Evolutionary conservation across 495 filamentous ascomycete genomes (phyloP).

Genomic region (Xylaria nigripes): DNA sequence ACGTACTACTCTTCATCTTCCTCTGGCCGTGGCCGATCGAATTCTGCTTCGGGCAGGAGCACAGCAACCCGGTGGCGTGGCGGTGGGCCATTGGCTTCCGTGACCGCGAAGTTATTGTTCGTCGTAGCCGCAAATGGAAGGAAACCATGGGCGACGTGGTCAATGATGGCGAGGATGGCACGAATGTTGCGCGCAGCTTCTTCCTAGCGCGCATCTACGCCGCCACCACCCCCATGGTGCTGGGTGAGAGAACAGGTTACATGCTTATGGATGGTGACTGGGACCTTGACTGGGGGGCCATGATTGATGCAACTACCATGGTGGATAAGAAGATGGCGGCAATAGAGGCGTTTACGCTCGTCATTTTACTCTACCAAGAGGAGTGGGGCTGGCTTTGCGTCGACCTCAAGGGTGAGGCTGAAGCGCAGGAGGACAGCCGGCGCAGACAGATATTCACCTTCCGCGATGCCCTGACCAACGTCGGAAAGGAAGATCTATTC

Average conservation of each 20-base stretch:
- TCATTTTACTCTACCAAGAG: slow-evolving; percentile 58
- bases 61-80: slow-evolving; percentile 57
- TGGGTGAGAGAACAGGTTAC: slow-evolving; percentile 67
- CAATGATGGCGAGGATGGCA: slow-evolving; percentile 25
- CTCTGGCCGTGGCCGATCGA: slow-evolving; percentile 67
- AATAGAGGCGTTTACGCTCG: slow-evolving; percentile 51
- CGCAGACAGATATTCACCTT: slow-evolving; percentile 61
- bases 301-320: slow-evolving; percentile 59
- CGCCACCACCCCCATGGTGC: slow-evolving; percentile 53
- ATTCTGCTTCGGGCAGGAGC: slow-evolving; percentile 50
- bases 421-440: slow-evolving; percentile 43
- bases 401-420: slow-evolving; percentile 43
- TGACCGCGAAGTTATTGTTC: slow-evolving; percentile 64
- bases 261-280: slow-evolving; percentile 68
- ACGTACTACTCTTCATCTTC: slow-evolving; percentile 61
- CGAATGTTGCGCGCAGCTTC: slow-evolving; percentile 15
- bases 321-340: slow-evolving; percentile 51
- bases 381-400: slow-evolving; percentile 58
- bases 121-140: slow-evolving; percentile 56
- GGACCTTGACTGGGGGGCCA: slow-evolving; percentile 71
- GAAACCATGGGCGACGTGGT: slow-evolving; percentile 38
- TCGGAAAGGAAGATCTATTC: slow-evolving; percentile 79
- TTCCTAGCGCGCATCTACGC: slow-evolving; percentile 30
- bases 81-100: slow-evolving; percentile 61
- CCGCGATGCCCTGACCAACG: slow-evolving; percentile 55